Base-by-base conservation (phyloP, 164 flowering plant genomes). In the Vitis amurensis region DNA sequence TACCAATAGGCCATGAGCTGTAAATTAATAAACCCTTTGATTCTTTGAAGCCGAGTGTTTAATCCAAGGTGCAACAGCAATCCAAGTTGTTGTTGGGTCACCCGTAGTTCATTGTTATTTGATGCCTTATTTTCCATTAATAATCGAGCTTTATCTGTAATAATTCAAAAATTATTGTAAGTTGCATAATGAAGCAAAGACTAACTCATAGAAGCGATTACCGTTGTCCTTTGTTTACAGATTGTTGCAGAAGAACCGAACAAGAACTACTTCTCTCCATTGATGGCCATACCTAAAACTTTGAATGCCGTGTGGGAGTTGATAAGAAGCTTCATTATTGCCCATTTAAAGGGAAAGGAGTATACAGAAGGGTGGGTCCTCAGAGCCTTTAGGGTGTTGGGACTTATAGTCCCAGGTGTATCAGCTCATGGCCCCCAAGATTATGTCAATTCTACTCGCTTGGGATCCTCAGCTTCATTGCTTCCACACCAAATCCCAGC, bases 161-260 rank as follows among this genome's bases (percentile, higher is more conserved):
- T 37, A 37, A 37, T 37, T 37, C 60, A 12, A 14, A 6, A 53
- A 12, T 53, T 1, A 16, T 9, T 49, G 44, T 37, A 3, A 37
- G 7, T 37, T 37, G 44, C 27, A 23, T 23, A 23, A 23, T 23
- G 27, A 1, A 23, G 27, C 27, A 23, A 23, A 23, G 27, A 23
- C 27, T 23, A 23, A 37, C 44, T 37, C 44, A 37, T 37, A 37
- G 44, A 37, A 37, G 7, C 7, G 44, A 37, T 0, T 37, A 6
- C 6, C 44, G 44, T 37, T 37, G 44, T 2, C 7, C 44, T 37
- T 37, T 37, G 44, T 37, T 37, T 37, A 37, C 80, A 81, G 84
- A 67, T 76, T 37, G 58, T 77, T 52, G 16, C 31, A 53, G 78
- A 80, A 59, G 76, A 68, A 27, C 83, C 79, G 4, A 2, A 75